Evolutionary conservation across 2,329 filamentous ascomycete species (phyloP).

Genomic region (Scleromitrula shiraiana): DNA sequence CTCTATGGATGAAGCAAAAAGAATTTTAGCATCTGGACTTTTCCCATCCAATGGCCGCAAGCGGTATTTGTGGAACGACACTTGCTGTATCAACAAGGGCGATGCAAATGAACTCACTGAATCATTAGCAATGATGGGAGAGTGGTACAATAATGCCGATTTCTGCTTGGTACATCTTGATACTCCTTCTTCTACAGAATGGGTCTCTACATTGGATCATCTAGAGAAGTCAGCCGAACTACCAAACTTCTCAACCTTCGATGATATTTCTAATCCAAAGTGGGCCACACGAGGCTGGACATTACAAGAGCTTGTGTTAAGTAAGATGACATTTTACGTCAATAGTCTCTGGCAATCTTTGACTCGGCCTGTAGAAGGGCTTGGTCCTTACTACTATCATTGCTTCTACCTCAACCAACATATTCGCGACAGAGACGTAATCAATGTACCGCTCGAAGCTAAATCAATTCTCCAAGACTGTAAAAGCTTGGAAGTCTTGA

Average conservation of each 20-base stretch:
- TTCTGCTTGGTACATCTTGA: constrained; percentile 29
- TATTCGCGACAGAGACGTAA: constrained; percentile 5
- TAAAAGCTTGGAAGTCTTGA: constrained; percentile 1
- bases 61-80: constrained; percentile 30
- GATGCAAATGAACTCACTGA: constrained; percentile 27
- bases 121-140: constrained; percentile 30
- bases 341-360: constrained; percentile 28
- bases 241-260: constrained; percentile 19
- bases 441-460: background rate
- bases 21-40: constrained; percentile 24
- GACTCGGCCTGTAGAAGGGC: constrained; percentile 24
- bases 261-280: constrained; percentile 20
- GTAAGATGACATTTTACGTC: constrained; percentile 31
- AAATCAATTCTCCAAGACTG: background rate
- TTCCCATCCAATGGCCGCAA: constrained; percentile 23
- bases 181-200: constrained; percentile 18
- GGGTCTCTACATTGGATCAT: constrained; percentile 19
- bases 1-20: constrained; percentile 20
- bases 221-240: constrained; percentile 12
- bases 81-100: constrained; percentile 30
- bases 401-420: constrained; percentile 25
- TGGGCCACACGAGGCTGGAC: constrained; percentile 30
- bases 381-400: constrained; percentile 30
- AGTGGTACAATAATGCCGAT: constrained; percentile 29
- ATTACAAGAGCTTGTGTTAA: constrained; percentile 30